phyloP scores from a whole-genome alignment of 805 yeast genomes.

The Brettanomyces custersianus region DNA sequence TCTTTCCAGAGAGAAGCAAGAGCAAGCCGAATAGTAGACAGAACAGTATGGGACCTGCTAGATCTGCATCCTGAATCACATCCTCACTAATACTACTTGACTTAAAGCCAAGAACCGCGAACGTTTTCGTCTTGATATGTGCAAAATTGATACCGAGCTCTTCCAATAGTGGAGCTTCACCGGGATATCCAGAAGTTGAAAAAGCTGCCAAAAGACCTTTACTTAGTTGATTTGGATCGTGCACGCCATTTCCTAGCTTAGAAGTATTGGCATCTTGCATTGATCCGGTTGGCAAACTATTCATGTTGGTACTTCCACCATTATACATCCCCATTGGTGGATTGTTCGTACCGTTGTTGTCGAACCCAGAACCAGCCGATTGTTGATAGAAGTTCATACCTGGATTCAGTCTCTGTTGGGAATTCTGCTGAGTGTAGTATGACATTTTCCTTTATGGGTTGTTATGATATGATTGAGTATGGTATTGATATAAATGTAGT shows the following conservation, averaged over 20 bases:
- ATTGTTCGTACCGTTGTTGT: too few species aligned
- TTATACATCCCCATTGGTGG: too few species aligned
- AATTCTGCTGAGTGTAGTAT: too few species aligned
- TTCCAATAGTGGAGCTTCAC: conserved; percentile 88
- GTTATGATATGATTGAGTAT: too few species aligned
- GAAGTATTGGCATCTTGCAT: conserved; percentile 18
- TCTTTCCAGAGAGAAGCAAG: conserved; percentile 79
- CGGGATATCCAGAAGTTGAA: conserved; percentile 86
- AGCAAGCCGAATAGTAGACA: conserved; percentile 81
- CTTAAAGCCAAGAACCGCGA: conserved; percentile 75
- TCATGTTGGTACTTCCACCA: not conserved
- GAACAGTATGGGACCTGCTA: conserved; percentile 91
- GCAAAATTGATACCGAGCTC: conserved; percentile 89
- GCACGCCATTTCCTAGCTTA: conserved; percentile 15
- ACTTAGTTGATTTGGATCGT: conserved; percentile 37
- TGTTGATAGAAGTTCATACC: conserved; percentile 3
- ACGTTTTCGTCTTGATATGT: conserved; percentile 78
- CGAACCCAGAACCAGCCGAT: not conserved
- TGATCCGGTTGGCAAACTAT: conserved; percentile 14
- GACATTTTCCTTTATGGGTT: too few species aligned
- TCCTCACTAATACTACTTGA: conserved; percentile 54
- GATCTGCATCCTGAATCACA: conserved; percentile 78
- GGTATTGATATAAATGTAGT: not conserved
- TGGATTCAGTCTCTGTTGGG: too few species aligned
- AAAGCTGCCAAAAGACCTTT: conserved; percentile 85